Evolutionary conservation across 192 early-diverging fungal species (phyloP).

Genomic region (Entophlyctis luteolus): DNA sequence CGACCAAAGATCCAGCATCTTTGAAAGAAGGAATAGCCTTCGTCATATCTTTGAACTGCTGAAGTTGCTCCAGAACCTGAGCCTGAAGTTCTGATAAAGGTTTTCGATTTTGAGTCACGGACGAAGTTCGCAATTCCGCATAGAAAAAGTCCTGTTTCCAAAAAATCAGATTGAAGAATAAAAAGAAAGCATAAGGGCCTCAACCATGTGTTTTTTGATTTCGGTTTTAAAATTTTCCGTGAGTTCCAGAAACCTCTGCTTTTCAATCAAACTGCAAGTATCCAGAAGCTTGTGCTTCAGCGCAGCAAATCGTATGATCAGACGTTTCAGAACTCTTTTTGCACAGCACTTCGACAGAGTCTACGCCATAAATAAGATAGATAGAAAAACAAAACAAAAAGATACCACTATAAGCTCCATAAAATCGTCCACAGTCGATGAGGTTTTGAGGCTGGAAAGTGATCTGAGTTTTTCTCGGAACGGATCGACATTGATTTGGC

Average conservation of each 20-base stretch:
- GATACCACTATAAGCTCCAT: conserved; percentile 8
- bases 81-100: background rate
- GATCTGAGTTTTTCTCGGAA: background rate
- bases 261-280: background rate
- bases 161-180: background rate
- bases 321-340: background rate
- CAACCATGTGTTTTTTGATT: conserved; percentile 1
- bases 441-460: background rate
- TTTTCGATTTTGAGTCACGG: background rate
- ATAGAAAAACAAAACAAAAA: background rate
- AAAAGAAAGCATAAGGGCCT: background rate
- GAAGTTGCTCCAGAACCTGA: background rate
- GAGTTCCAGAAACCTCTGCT: background rate
- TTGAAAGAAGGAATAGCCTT: conserved; percentile 1
- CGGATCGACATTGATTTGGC: background rate
- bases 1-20: background rate
- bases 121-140: background rate
- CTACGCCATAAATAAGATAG: background rate
- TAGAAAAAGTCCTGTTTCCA: conserved; percentile 4
- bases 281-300: conserved; percentile 2
- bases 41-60: background rate
- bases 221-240: background rate
- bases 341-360: conserved; percentile 3
- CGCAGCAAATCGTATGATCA: background rate
- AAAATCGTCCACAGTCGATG: conserved; percentile 6